These are phyloP conservation scores for Blastocystis sp. DNA, from an alignment of 352 stramenopile genomes.

Conservation along the genomic window DNA sequence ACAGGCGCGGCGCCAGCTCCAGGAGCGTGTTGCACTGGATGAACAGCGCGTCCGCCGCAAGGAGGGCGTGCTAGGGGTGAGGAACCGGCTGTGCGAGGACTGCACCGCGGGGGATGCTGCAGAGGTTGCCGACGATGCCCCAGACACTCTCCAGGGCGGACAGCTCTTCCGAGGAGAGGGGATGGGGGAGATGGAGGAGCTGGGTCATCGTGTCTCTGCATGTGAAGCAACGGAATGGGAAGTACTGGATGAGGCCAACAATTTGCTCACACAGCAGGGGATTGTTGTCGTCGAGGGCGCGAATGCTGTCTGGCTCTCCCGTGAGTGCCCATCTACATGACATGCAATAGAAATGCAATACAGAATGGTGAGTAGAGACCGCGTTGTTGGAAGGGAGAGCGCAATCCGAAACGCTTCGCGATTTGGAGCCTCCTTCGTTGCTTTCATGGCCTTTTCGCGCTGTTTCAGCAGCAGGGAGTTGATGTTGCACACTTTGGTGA, in stretches of 20 bases:
- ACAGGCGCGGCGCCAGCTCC: too few species aligned
- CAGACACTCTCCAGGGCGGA: conserved; percentile 15
- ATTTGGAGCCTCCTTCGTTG: not conserved
- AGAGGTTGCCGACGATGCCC: conserved; percentile 39
- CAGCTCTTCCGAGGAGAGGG: conserved; percentile 7
- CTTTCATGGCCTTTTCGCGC: not conserved
- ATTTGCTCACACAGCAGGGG: not conserved
- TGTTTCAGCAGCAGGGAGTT: conserved; percentile 8
- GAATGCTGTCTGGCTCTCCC: conserved; percentile 25
- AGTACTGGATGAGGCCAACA: conserved; percentile 28
- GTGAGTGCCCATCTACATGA: conserved; percentile 55
- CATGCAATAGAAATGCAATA: not conserved
- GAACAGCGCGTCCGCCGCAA: not conserved
- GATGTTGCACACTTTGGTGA: conserved; percentile 25
- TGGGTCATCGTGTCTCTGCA: not conserved
- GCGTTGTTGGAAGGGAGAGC: not conserved
- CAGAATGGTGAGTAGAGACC: conserved; percentile 12
- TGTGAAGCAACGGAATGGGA: not conserved
- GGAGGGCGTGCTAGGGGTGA: not conserved
- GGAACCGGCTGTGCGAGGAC: not conserved
- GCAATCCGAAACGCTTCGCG: not conserved
- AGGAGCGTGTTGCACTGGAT: conserved; percentile 14
- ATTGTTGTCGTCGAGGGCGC: not conserved
- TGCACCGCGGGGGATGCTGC: conserved; percentile 14
- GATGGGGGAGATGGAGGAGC: not conserved